Percentiles rank a stretch among this genome's conserved stretches.
Evolutionary conservation across 1,139 yeast genomes (phyloP).

Genomic region (Taphrina confusa): DNA sequence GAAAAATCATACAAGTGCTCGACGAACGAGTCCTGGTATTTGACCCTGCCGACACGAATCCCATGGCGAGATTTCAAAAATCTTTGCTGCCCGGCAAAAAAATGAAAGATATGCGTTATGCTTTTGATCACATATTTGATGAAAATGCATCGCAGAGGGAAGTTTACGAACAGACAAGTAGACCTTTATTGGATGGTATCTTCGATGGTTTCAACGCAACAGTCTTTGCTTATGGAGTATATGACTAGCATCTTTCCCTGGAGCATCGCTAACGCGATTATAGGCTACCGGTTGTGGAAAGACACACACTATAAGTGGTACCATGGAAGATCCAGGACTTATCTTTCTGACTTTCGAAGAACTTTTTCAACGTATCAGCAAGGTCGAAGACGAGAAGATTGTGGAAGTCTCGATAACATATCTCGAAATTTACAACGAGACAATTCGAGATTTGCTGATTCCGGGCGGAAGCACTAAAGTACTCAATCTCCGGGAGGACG

Average conservation of each 20-base stretch:
- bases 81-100: slow-evolving; percentile 51
- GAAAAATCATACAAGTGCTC: slow-evolving; percentile 76
- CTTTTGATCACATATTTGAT: slow-evolving; percentile 74
- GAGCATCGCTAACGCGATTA: not conserved
- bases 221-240: slow-evolving; percentile 82
- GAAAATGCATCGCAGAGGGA: slow-evolving; percentile 53
- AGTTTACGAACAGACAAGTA: slow-evolving; percentile 62
- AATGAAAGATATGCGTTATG: slow-evolving; percentile 39
- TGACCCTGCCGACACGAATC: slow-evolving; percentile 81
- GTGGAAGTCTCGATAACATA: slow-evolving; percentile 64
- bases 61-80: slow-evolving; percentile 61
- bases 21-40: slow-evolving; percentile 87
- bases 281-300: slow-evolving; percentile 97
- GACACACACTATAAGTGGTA: slow-evolving; percentile 82
- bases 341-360: slow-evolving; percentile 72
- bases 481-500: slow-evolving; percentile 70
- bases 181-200: slow-evolving; percentile 63
- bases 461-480: slow-evolving; percentile 49
- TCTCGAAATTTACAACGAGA: slow-evolving; percentile 88
- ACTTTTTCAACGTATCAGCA: slow-evolving; percentile 58
- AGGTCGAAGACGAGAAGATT: slow-evolving; percentile 44
- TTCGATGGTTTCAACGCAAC: slow-evolving; percentile 85
- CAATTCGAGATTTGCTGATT: slow-evolving; percentile 66
- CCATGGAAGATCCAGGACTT: slow-evolving; percentile 67
- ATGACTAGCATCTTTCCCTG: not conserved